phyloP scores from a whole-genome alignment of 140 eudicot species.

The Oenanthe javanica region DNA sequence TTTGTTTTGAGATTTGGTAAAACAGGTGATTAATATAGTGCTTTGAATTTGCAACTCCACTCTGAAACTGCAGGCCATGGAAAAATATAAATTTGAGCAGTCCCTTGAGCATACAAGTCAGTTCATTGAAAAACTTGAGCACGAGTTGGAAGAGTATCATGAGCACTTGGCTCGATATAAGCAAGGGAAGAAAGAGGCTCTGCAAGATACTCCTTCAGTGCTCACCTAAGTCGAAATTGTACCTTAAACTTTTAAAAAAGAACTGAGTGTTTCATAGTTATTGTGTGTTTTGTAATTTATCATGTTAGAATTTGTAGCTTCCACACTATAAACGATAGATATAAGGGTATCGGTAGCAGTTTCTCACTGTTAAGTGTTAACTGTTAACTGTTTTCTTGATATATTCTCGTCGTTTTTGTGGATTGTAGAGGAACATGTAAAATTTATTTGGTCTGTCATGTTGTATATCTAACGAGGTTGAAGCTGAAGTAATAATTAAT shows the following conservation, averaged over 20 bases:
- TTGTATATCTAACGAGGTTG: not conserved
- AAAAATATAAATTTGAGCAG: constrained; percentile 72
- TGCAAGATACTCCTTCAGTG: constrained; percentile 15
- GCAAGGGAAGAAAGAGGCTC: constrained; percentile 29
- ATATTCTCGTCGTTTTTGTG: not conserved
- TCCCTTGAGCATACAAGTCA: constrained; percentile 92
- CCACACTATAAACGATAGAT: not conserved
- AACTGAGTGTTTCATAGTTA: not conserved
- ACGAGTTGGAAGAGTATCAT: constrained; percentile 80
- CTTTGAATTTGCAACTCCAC: not conserved
- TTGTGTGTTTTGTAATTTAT: not conserved
- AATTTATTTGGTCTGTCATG: not conserved
- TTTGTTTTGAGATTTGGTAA: not conserved
- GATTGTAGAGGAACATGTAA: not conserved
- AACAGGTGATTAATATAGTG: not conserved
- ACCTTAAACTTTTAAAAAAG: not conserved
- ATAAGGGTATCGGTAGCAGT: not conserved
- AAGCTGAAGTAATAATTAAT: not conserved
- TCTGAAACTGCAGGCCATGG: constrained; percentile 62
- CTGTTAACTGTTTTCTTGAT: not conserved
- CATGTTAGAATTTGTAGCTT: not conserved
- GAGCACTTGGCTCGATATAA: constrained; percentile 56
- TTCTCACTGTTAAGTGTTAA: not conserved
- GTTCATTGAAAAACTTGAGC: constrained; percentile 85
- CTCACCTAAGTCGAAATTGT: constrained; percentile 14